Evolutionary conservation across 2,329 filamentous ascomycete species (phyloP).

Genomic region (Cladophialophora exuberans): DNA sequence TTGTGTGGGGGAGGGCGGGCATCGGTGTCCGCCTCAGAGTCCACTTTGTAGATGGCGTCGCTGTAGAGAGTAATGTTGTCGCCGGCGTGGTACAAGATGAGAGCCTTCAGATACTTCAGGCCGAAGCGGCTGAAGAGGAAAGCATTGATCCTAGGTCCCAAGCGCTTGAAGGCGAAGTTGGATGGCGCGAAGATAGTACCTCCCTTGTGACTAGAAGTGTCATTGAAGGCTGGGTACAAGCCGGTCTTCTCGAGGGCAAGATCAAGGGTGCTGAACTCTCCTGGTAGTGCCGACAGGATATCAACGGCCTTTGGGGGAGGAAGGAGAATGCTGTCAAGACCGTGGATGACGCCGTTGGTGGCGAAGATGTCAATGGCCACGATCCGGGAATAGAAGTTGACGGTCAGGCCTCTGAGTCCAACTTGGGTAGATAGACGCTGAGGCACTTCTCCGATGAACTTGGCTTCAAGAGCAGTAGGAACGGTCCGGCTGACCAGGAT

Average conservation of each 20-base stretch:
- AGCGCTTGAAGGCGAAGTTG: conserved; percentile 77
- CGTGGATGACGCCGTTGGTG: conserved; percentile 69
- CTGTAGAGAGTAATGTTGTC: conserved; percentile 78
- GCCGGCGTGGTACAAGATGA: conserved; percentile 79
- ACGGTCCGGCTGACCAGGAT: conserved; percentile 75
- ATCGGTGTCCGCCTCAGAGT: conserved; percentile 29
- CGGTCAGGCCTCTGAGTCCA: conserved; percentile 62
- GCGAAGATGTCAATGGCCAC: conserved; percentile 71
- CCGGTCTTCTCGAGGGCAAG: conserved; percentile 76
- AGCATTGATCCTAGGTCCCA: conserved; percentile 73
- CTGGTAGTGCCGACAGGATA: conserved; percentile 68
- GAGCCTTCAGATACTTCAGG: conserved; percentile 72
- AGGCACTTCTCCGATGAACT: conserved; percentile 63
- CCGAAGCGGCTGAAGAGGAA: conserved; percentile 83
- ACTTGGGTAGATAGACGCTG: conserved; percentile 75
- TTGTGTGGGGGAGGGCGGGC: conserved; percentile 23
- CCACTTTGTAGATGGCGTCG: conserved; percentile 72
- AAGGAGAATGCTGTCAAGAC: conserved; percentile 72
- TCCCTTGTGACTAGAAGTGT: conserved; percentile 60
- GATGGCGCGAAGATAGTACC: conserved; percentile 80
- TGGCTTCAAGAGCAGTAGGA: conserved; percentile 66
- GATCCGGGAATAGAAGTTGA: conserved; percentile 79
- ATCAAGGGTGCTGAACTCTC: conserved; percentile 76
- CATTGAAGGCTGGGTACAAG: conserved; percentile 64
- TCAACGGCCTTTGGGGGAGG: conserved; percentile 70